Percentiles rank a stretch among this genome's conserved stretches.
phyloP scores from a whole-genome alignment of 768 basidiomycete genomes.

The Pisolithus microcarpus region DNA sequence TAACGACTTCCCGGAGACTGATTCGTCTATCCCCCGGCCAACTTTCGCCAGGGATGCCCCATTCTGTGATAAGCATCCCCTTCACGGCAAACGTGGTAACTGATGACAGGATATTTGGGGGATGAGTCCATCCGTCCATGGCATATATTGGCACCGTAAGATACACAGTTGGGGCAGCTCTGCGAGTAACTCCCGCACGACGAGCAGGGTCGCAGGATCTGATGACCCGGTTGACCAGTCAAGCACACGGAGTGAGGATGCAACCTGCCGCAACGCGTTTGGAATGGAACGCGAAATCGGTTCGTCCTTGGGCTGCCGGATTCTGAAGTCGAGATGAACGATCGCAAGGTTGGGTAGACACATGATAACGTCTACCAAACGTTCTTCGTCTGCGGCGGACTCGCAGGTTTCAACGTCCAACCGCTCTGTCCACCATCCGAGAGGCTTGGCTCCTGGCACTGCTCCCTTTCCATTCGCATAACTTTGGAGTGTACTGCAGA shows the following conservation, averaged over 20 bases:
- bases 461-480: slow-evolving; percentile 8
- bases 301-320: background rate
- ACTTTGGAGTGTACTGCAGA: slow-evolving; percentile 10
- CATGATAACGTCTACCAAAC: slow-evolving; percentile 10
- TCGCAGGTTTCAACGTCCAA: slow-evolving; percentile 20
- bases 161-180: slow-evolving; percentile 12
- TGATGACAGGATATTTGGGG: slow-evolving; percentile 7
- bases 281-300: slow-evolving; percentile 4
- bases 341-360: slow-evolving; percentile 15
- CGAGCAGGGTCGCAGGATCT: background rate
- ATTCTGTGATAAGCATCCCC: background rate
- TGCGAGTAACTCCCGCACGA: slow-evolving; percentile 1
- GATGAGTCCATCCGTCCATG: slow-evolving; percentile 2
- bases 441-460: slow-evolving; percentile 2
- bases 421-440: slow-evolving; percentile 19
- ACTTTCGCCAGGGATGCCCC: background rate
- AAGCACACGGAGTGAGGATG: slow-evolving; percentile 16
- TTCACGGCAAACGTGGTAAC: background rate
- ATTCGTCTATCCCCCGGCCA: background rate
- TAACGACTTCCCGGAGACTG: slow-evolving; percentile 14
- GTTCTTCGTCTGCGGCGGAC: slow-evolving; percentile 1
- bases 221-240: slow-evolving; percentile 6
- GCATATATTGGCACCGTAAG: slow-evolving; percentile 6
- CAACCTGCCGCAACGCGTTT: slow-evolving; percentile 10
- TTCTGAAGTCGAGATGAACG: slow-evolving; percentile 8